Base-by-base conservation (phyloP, 345 rosid species). In the Sisymbrium irio region DNA sequence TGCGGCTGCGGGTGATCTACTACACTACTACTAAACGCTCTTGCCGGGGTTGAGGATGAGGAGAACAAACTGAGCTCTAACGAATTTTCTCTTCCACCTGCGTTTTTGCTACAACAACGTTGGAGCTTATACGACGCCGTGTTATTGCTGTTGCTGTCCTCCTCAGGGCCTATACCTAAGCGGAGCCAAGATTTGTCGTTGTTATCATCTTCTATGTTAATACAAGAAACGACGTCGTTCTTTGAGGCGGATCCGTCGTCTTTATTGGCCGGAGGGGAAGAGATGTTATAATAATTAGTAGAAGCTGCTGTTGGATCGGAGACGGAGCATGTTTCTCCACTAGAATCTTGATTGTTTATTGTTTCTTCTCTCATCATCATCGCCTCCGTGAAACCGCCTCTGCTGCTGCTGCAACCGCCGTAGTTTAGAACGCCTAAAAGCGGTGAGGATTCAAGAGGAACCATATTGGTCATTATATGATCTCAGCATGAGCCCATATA, bases 31-130 rank as follows among this genome's bases (percentile, higher is more conserved):
- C 46, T 53, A 67, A 32, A 19, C 55, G 46, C 63, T 39, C 62
- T 67, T 45, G 67, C 54, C 28, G 67, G 69, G 54, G 46, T 35
- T 25, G 84, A 62, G 60, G 59, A 17, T 10, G 81, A 73, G 10
- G 87, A 76, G 41, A 90, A 77, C 37, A 93, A 88, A 83, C 91
- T 87, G 36, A 93, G 95, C 77, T 88, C 96, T 11, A 87, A 65
- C 18, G 82, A 73, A 33, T 76, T 82, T 18, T 78, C 85, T 70
- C 82, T 83, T 49, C 74, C 40, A 55, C 79, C 27, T 69, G 77
- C 49, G 80, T 69, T 27, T 65, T 83, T 50, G 77, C 85, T 62
- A 66, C 56, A 58, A 65, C 50, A 67, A 72, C 73, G 73, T 28
- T 67, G 64, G 19, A 72, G 50, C 78, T 78, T 78, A 62, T 33